Evolutionary conservation across 208 protist species (phyloP).

Genomic region (Porcisia deanei): DNA sequence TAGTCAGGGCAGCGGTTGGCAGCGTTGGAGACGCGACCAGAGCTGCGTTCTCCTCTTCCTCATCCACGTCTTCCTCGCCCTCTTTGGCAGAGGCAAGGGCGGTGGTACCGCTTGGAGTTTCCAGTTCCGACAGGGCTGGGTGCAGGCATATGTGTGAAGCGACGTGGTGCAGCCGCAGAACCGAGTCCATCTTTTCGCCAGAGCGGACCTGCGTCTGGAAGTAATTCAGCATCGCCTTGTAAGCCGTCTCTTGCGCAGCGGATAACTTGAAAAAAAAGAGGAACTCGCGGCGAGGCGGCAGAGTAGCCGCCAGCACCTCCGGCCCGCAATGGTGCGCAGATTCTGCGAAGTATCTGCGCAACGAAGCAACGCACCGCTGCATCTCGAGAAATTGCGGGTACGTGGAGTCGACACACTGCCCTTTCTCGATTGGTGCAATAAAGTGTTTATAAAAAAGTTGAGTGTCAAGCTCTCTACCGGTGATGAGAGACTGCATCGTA

Average conservation of each 20-base stretch:
- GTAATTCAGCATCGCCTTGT: slow-evolving; percentile 54
- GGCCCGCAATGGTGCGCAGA: slow-evolving; percentile 77
- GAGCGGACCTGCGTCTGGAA: slow-evolving; percentile 17
- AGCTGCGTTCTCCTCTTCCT: slow-evolving; percentile 27
- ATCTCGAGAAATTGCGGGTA: slow-evolving; percentile 75
- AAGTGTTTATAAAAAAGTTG: slow-evolving; percentile 66
- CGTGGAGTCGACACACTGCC: slow-evolving; percentile 71
- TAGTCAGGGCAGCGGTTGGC: slow-evolving; percentile 4
- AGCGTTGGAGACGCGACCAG: slow-evolving; percentile 6
- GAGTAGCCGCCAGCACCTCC: slow-evolving; percentile 63
- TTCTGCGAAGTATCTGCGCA: slow-evolving; percentile 65
- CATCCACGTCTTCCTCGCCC: slow-evolving; percentile 4
- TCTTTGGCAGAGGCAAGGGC: neutral
- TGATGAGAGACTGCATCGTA: slow-evolving; percentile 86
- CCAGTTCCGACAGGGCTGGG: slow-evolving; percentile 31
- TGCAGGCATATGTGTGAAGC: slow-evolving; percentile 81
- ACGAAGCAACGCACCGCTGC: slow-evolving; percentile 70
- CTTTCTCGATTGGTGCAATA: slow-evolving; percentile 60
- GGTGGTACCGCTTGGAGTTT: slow-evolving; percentile 3
- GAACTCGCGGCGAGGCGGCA: slow-evolving; percentile 70
- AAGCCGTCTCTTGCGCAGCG: slow-evolving; percentile 60
- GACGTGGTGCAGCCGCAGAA: slow-evolving; percentile 60
- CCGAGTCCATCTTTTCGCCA: slow-evolving; percentile 23
- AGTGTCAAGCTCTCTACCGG: slow-evolving; percentile 46
- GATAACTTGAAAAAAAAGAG: slow-evolving; percentile 73